A percentile compares a stretch with the other conserved stretches of the same genome.
These are phyloP conservation scores for Lasiodiplodia citricola DNA, from an alignment of 2,329 filamentous ascomycete species.

Conservation along the genomic window DNA sequence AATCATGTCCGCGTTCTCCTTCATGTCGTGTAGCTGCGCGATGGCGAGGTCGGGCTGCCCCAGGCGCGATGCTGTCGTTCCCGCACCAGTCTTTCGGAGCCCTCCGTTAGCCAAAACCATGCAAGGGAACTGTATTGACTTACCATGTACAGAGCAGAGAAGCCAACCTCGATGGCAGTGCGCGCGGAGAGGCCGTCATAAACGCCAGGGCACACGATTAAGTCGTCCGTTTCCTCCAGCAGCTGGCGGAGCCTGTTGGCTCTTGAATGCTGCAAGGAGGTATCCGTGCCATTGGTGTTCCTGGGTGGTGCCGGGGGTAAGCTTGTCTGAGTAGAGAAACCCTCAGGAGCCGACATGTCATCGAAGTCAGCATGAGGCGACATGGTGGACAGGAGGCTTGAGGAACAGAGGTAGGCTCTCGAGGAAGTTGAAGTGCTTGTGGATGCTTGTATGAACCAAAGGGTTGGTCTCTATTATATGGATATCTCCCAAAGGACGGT, in stretches of 20 bases:
- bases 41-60: conserved; percentile 69
- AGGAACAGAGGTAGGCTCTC: no score
- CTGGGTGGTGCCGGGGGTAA: no score
- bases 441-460: no score
- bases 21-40: conserved; percentile 67
- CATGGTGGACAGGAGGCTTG: no score
- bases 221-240: conserved; percentile 39
- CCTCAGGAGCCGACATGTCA: no score
- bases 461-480: no score
- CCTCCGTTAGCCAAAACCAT: neutral
- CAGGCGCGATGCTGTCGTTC: conserved; percentile 65
- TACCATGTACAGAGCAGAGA: conserved; percentile 71
- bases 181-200: conserved; percentile 72
- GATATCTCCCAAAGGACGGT: no score
- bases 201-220: conserved; percentile 67
- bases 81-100: conserved; percentile 61
- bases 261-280: no score
- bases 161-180: conserved; percentile 65
- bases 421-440: no score
- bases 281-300: no score
- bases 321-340: no score
- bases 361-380: no score
- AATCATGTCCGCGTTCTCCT: conserved; percentile 66
- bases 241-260: conserved; percentile 33
- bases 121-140: conserved; percentile 29